These are phyloP conservation scores for Oryza australiensis DNA, from an alignment of 176 grass and related monocot genomes.

Conservation along the genomic window DNA sequence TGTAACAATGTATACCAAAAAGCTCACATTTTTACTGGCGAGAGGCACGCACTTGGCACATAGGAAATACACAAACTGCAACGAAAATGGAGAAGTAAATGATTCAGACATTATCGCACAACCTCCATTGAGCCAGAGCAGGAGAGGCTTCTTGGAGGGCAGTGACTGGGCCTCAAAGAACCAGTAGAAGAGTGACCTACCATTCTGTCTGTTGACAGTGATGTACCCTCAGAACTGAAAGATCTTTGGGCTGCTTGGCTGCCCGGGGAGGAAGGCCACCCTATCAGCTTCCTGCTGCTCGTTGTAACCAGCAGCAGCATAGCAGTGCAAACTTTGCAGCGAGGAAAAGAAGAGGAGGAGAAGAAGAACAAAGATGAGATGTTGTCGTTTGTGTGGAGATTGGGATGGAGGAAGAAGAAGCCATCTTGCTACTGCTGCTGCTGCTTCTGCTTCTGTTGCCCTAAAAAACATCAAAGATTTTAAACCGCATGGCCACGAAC, in stretches of 20 bases:
- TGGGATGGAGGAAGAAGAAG: background rate
- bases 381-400: background rate
- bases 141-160: constrained; percentile 59
- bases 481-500: too few species aligned
- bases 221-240: constrained; percentile 58
- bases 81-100: background rate
- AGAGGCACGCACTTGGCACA: too few species aligned
- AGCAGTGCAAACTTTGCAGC: constrained; percentile 4
- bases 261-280: constrained; percentile 46
- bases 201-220: constrained; percentile 45
- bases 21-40: background rate
- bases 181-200: constrained; percentile 75
- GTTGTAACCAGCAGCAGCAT: background rate
- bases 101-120: background rate
- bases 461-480: too few species aligned
- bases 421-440: background rate
- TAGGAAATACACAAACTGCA: too few species aligned
- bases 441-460: constrained; percentile 23
- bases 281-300: constrained; percentile 45
- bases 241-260: constrained; percentile 40
- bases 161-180: constrained; percentile 78
- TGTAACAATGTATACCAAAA: background rate
- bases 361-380: background rate
- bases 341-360: constrained; percentile 12
- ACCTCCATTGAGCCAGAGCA: constrained; percentile 98